Percentiles rank a stretch among this genome's conserved stretches.
phyloP scores from a whole-genome alignment of 106 monocot genomes.

The Acorus calamus region DNA sequence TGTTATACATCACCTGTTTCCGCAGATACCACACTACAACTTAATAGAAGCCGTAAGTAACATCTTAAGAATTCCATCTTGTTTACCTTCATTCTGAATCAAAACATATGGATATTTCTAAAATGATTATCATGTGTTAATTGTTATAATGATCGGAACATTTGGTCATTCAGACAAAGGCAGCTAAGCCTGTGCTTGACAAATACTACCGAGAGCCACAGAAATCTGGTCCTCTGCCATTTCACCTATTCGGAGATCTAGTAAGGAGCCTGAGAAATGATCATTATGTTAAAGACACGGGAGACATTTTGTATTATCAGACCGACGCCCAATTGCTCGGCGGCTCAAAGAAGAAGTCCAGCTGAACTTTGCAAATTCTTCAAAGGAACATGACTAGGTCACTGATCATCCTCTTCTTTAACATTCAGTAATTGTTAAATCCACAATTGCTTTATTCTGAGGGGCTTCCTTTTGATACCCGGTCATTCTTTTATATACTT shows the following conservation, averaged over 20 bases:
- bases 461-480: too few relatives aligned
- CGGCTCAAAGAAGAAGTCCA: neutral
- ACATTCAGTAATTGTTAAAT: too few relatives aligned
- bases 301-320: constrained; percentile 63
- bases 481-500: too few relatives aligned
- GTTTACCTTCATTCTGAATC: too few relatives aligned
- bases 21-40: constrained; percentile 78
- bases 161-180: constrained; percentile 39
- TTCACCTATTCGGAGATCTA: constrained; percentile 35
- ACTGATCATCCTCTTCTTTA: too few relatives aligned
- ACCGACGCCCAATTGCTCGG: constrained; percentile 22
- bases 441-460: too few relatives aligned
- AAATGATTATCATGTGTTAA: too few relatives aligned
- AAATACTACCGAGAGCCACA: constrained; percentile 60
- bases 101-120: too few relatives aligned
- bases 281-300: constrained; percentile 49
- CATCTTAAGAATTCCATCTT: too few relatives aligned
- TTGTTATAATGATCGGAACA: too few relatives aligned
- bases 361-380: neutral
- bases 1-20: constrained; percentile 75
- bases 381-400: too few relatives aligned
- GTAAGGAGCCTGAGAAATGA: constrained; percentile 36
- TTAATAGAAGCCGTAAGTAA: constrained; percentile 59
- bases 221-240: constrained; percentile 58
- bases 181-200: constrained; percentile 55